Percentiles rank a stretch among this genome's conserved stretches.
phyloP scores from a whole-genome alignment of 1,139 yeast genomes.

The Sugiyamaella xylanicola region DNA sequence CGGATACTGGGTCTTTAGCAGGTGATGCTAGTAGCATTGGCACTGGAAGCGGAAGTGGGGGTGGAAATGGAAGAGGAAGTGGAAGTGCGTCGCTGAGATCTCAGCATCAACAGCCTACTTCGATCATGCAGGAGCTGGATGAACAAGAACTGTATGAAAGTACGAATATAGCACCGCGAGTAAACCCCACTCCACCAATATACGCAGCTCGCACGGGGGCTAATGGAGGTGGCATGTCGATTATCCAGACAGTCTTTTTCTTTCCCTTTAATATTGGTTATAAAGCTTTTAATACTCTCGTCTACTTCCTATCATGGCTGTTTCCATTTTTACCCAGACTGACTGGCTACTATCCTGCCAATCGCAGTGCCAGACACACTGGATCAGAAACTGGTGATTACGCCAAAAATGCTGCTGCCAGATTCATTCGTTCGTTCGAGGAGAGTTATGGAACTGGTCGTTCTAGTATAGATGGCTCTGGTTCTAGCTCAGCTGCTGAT shows the following conservation, averaged over 20 bases:
- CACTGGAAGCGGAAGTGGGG: too few relatives aligned
- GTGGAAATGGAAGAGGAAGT: neutral
- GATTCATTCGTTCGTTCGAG: constrained; percentile 46
- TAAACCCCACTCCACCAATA: constrained; percentile 29
- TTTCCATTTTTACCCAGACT: constrained; percentile 44
- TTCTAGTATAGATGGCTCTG: constrained; percentile 8
- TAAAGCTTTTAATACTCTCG: constrained; percentile 37
- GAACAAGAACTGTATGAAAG: constrained; percentile 22
- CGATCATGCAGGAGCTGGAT: constrained; percentile 39
- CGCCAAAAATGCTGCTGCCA: constrained; percentile 47
- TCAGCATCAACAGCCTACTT: constrained; percentile 25
- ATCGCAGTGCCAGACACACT: constrained; percentile 38
- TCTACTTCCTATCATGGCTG: constrained; percentile 39
- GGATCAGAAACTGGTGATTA: constrained; percentile 42
- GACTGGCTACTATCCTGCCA: constrained; percentile 44
- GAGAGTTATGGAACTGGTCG: constrained; percentile 38
- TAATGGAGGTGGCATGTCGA: constrained; percentile 30
- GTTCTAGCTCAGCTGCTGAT: neutral
- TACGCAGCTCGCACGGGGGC: constrained; percentile 25
- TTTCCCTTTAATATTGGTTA: constrained; percentile 41
- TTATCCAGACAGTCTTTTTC: constrained; percentile 37
- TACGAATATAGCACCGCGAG: constrained; percentile 30
- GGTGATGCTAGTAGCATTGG: constrained; percentile 6
- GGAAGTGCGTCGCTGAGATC: neutral
- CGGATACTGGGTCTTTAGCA: constrained; percentile 18